Percentiles rank a stretch among this genome's conserved stretches.
Evolutionary conservation across 495 filamentous ascomycete genomes (phyloP).

Genomic region (Xylaria scruposa): DNA sequence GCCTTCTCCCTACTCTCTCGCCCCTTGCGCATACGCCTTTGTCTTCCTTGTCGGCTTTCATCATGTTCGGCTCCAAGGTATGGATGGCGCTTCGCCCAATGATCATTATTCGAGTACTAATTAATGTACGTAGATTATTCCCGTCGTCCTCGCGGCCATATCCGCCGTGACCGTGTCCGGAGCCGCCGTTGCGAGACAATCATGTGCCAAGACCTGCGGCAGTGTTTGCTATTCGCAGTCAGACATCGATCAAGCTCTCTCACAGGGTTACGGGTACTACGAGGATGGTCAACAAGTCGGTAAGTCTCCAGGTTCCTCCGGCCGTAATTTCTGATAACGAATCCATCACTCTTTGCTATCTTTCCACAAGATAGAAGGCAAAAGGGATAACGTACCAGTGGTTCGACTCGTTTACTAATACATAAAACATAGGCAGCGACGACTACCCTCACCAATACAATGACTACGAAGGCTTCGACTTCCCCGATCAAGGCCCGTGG

Average conservation of each 20-base stretch:
- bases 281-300: slow-evolving; percentile 54
- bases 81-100: not conserved
- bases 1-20: not conserved
- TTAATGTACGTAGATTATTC: slow-evolving; percentile 36
- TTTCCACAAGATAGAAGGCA: no score
- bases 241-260: slow-evolving; percentile 56
- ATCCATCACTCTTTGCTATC: not conserved
- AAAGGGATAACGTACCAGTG: not conserved
- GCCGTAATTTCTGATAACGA: not conserved
- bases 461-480: slow-evolving; percentile 75
- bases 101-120: not conserved
- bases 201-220: slow-evolving; percentile 48
- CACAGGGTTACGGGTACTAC: slow-evolving; percentile 58
- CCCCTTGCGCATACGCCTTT: not conserved
- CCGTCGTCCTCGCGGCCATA: slow-evolving; percentile 39
- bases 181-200: slow-evolving; percentile 39
- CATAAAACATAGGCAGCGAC: slow-evolving; percentile 38
- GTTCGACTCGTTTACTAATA: slow-evolving; percentile 6
- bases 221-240: slow-evolving; percentile 45
- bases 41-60: slow-evolving; percentile 5
- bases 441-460: slow-evolving; percentile 76
- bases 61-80: slow-evolving; percentile 42
- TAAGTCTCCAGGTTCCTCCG: slow-evolving; percentile 29
- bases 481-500: slow-evolving; percentile 62
- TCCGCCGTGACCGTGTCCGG: slow-evolving; percentile 41